Percentiles rank a stretch among this genome's conserved stretches.
phyloP scores from a whole-genome alignment of 768 basidiomycete species.

The Dacryopinax spathularia region DNA sequence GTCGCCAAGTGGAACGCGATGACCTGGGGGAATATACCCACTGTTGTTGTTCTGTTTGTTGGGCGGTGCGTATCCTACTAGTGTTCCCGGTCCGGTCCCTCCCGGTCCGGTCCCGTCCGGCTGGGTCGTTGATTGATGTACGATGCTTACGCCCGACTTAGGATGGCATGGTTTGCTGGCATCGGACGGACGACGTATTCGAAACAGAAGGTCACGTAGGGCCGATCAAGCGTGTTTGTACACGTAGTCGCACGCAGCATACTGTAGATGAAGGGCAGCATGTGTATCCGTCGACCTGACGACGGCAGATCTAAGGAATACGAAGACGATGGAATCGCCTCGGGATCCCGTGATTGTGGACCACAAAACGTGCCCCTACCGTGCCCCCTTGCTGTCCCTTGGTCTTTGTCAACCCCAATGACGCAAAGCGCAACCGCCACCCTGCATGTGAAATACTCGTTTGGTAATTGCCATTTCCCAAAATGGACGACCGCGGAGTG shows the following conservation, averaged over 20 bases:
- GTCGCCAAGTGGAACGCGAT: slow-evolving; percentile 49
- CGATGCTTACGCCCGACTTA: slow-evolving; percentile 21
- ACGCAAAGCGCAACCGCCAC: slow-evolving; percentile 1
- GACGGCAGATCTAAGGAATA: neutral
- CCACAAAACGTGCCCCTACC: too few relatives aligned
- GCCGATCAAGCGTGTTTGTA: too few relatives aligned
- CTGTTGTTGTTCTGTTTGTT: slow-evolving; percentile 40
- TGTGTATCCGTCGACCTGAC: neutral
- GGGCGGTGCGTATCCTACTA: slow-evolving; percentile 35
- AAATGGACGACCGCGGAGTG: slow-evolving; percentile 3
- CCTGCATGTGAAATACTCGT: neutral
- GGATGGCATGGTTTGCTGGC: slow-evolving; percentile 43
- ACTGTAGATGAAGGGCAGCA: too few relatives aligned
- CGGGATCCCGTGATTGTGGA: neutral
- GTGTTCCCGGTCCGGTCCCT: too few relatives aligned
- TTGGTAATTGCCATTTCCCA: neutral
- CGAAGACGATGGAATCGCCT: neutral
- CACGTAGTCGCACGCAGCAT: too few relatives aligned
- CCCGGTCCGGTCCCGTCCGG: neutral
- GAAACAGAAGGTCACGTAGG: neutral
- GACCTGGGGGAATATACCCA: slow-evolving; percentile 65
- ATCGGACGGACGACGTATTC: slow-evolving; percentile 34
- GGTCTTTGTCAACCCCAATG: too few relatives aligned
- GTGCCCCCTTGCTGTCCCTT: too few relatives aligned
- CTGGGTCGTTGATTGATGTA: neutral